Percentiles rank a stretch among this genome's conserved stretches.
These are phyloP conservation scores for Marasmius tenuissimus DNA, from an alignment of 1,284 basidiomycete genomes.

Conservation along the genomic window DNA sequence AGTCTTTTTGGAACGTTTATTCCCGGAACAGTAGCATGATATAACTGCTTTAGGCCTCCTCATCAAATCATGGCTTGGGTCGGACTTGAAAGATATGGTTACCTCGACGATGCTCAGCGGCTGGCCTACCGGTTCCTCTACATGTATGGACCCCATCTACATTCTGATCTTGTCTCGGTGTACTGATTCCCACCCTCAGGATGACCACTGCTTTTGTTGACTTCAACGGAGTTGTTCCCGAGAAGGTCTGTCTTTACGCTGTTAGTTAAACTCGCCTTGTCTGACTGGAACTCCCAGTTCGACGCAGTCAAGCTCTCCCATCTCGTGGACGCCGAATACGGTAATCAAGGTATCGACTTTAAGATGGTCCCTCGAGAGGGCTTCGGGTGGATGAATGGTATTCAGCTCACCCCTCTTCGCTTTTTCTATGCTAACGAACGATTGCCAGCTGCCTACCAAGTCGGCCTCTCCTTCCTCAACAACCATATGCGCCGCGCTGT, in stretches of 20 bases:
- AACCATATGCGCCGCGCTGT: constrained; percentile 94
- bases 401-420: background rate
- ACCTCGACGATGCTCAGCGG: constrained; percentile 90
- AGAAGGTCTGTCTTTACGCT: constrained; percentile 65
- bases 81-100: constrained; percentile 94
- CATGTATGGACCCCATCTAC: constrained; percentile 60
- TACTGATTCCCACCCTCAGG: constrained; percentile 40
- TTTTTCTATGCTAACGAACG: constrained; percentile 17
- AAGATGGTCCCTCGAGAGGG: constrained; percentile 95
- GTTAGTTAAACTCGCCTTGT: constrained; percentile 6
- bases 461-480: constrained; percentile 93
- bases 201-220: constrained; percentile 93
- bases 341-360: constrained; percentile 97
- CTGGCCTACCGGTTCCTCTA: constrained; percentile 96
- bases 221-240: constrained; percentile 96
- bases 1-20: constrained; percentile 14
- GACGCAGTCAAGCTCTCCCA: constrained; percentile 95
- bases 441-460: constrained; percentile 82
- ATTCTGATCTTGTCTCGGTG: background rate
- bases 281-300: constrained; percentile 51
- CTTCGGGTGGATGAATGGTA: constrained; percentile 96
- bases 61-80: constrained; percentile 98
- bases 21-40: background rate
- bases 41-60: constrained; percentile 70
- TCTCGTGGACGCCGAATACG: constrained; percentile 97